Base-by-base conservation (phyloP, 768 basidiomycete genomes). In the Rhodotorula graminis region DNA sequence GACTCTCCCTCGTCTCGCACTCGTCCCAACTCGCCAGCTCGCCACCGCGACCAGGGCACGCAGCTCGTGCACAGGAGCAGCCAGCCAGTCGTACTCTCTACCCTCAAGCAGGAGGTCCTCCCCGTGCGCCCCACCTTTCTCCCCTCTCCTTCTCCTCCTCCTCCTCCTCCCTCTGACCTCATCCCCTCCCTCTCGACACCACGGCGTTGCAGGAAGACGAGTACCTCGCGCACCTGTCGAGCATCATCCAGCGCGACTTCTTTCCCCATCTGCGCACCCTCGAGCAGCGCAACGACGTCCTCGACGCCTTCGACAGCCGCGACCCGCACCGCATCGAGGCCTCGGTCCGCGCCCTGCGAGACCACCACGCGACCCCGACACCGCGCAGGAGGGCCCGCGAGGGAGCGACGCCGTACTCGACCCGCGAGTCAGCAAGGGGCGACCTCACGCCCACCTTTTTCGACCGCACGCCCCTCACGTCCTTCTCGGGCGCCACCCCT, bases 181-280 rank as follows among this genome's bases (percentile, higher is more conserved):
- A 12, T 46, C 42, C 19, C 0, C 16, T 31, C 3, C 12, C 23
- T n/a, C n/a, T n/a, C n/a, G n/a, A n/a, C n/a, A n/a, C n/a, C 58
- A 2, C 15, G 5, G 37, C 37, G 5, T 25, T 9, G 60, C 72
- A 82, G 61, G 96, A 99, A 84, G 96, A 98, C 74, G 92, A 93
- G 80, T 98, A 98, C 81, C 93, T 92, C 3, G 88, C 87, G 59
- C 90, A 90, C 2, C 85, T 99, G 31, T 92, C 91, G 19, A 86
- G 88, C 60, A 97, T 98, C 78, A 98, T 98, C 78, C 90, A 91
- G 52, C 89, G 96, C 61, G 95, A 98, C 82, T 99, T 99, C 85
- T 99, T 98, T 79, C 96, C 96, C 0, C 92, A 92, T 21, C 86
- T 98, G 18, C 87, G 89, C 27, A 91, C 92, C 77, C 85, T 95